Evolutionary conservation across 306 rosid species (phyloP), one percentile per base, ranked within the genome.

Genomic region (Fagus sylvatica): DNA sequence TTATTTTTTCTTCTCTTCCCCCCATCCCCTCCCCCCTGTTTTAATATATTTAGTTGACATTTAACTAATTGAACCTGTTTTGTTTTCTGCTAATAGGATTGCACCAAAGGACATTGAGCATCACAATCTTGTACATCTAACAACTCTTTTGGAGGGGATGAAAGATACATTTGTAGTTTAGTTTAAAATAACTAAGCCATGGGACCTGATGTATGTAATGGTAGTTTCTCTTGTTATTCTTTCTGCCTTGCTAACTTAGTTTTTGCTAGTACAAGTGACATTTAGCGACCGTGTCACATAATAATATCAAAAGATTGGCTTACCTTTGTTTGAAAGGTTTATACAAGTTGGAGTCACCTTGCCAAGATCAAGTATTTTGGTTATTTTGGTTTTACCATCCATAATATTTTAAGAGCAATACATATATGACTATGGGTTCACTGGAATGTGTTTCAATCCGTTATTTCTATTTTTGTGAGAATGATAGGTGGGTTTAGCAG

Each of bases 21-120:
- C n/a, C n/a, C n/a, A n/a, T n/a, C n/a, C n/a, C n/a, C n/a, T n/a
- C n/a, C n/a, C n/a, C 30, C 51, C 32, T 32, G 61, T 53, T 51
- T 39, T 56, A 37, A 13, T 53, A 34, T 8, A 28, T 61, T 68
- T 22, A 53, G 36, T 17, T 79, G 55, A 54, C 62, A 48, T 66
- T 40, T 43, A 79, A 39, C 55, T 53, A 40, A 80, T 74, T 40
- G 64, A 67, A 83, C 32, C 78, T 53, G 1, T 56, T 69, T 53
- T 78, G 51, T 69, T 43, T 79, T 17, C 28, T 57, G 66, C 79
- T 48, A 62, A 74, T 82, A 89, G 87, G 80, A 75, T 59, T 85
- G 78, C 79, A 76, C 68, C 72, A n/a, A 51, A 73, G 78, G 46
- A 75, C 68, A n/a, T 76, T 74, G 74, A 73, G 84, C 77, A 75